Evolutionary conservation across 1,284 basidiomycete species (phyloP).

Genomic region (Ceratobasidium sp.): DNA sequence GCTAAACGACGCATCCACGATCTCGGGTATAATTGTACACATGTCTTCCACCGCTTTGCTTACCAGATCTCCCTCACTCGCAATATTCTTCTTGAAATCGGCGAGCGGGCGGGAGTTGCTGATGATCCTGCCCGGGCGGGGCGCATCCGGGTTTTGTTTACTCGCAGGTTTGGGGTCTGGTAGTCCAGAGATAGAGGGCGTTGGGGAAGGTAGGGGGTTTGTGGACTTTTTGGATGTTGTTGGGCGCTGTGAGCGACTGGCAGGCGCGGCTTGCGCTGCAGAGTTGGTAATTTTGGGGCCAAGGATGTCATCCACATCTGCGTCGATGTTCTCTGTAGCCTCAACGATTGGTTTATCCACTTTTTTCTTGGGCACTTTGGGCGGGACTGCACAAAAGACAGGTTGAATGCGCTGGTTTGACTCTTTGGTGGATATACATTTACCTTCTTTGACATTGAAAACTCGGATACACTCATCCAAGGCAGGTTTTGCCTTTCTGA

Average conservation of each 20-base stretch:
- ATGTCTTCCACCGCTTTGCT: constrained; percentile 85
- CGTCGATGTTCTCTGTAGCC: constrained; percentile 68
- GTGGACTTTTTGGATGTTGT: constrained; percentile 9
- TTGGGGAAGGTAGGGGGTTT: constrained; percentile 1
- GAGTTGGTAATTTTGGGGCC: constrained; percentile 48
- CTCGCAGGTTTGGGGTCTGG: constrained; percentile 10
- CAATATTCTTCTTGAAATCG: constrained; percentile 78
- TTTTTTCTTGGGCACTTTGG: constrained; percentile 63
- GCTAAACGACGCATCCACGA: constrained; percentile 75
- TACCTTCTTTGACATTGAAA: constrained; percentile 81
- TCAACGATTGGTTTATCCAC: constrained; percentile 63
- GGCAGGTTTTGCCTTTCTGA: constrained; percentile 66
- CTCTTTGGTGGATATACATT: constrained; percentile 44
- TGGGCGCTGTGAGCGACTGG: constrained; percentile 1
- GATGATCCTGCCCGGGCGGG: constrained; percentile 57
- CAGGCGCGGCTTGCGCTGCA: background rate
- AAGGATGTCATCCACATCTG: constrained; percentile 61
- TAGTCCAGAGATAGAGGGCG: constrained; percentile 1
- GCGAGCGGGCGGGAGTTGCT: constrained; percentile 75
- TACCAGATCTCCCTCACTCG: constrained; percentile 72
- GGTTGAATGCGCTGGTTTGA: background rate
- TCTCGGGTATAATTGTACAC: constrained; percentile 72
- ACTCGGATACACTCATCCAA: constrained; percentile 69
- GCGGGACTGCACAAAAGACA: constrained; percentile 63
- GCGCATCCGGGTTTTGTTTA: constrained; percentile 35